Conservation (phyloP, 768 basidiomycete genomes). For the Tulasnella sp. region DNA sequence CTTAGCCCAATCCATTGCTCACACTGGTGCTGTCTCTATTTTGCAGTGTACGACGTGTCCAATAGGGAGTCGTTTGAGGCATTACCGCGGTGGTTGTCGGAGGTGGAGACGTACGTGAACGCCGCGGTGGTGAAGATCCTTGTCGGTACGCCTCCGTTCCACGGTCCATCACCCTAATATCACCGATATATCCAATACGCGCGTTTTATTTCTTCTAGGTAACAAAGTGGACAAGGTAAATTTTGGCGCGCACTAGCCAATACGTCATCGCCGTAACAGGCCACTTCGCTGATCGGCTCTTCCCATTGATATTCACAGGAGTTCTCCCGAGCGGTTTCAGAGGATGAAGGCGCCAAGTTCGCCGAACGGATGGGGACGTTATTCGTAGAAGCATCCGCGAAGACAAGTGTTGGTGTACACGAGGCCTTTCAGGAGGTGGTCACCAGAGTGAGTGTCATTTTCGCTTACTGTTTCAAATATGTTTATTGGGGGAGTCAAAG, state of each 20-base stretch:
- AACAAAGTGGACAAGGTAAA: slow-evolving; percentile 82
- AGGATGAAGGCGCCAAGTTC: slow-evolving; percentile 66
- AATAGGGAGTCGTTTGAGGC: slow-evolving; percentile 89
- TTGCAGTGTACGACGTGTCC: slow-evolving; percentile 85
- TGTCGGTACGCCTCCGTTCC: slow-evolving; percentile 51
- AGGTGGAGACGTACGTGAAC: slow-evolving; percentile 82
- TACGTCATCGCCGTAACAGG: not conserved
- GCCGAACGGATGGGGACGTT: slow-evolving; percentile 71
- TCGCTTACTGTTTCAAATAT: not conserved
- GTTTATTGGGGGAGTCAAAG: too few species aligned
- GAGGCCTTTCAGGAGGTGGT: slow-evolving; percentile 74
- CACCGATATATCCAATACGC: too few species aligned
- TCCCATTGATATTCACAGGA: slow-evolving; percentile 41
- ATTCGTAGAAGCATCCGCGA: slow-evolving; percentile 89
- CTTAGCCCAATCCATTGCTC: too few species aligned
- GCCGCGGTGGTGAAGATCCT: slow-evolving; percentile 84
- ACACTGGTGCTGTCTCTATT: not conserved
- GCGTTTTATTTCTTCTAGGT: too few species aligned
- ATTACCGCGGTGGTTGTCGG: slow-evolving; percentile 67
- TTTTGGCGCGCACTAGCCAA: not conserved
- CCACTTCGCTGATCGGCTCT: not conserved
- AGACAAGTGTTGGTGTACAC: slow-evolving; percentile 74
- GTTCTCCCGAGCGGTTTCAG: slow-evolving; percentile 78
- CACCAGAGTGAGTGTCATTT: slow-evolving; percentile 43
- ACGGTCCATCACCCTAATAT: too few species aligned